These are phyloP conservation scores for Russula compacta DNA, from an alignment of 768 basidiomycete species.

Conservation along the genomic window DNA sequence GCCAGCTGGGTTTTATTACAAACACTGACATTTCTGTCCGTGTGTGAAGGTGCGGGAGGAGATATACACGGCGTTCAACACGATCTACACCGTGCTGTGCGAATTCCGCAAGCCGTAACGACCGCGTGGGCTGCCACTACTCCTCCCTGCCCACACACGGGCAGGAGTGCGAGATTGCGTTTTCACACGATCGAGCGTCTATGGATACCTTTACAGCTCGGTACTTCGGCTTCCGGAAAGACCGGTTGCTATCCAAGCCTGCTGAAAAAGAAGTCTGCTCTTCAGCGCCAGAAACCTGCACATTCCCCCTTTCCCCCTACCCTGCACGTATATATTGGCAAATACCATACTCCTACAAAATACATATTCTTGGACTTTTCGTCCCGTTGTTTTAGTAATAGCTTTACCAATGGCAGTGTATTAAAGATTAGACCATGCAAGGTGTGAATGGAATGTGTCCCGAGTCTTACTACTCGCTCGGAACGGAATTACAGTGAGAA, in stretches of 20 bases:
- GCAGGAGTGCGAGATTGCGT: not conserved
- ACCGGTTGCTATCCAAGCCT: not conserved
- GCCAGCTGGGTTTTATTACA: not conserved
- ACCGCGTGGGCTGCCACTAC: conserved; percentile 12
- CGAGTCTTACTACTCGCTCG: too few relatives aligned
- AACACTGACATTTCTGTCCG: conserved; percentile 35
- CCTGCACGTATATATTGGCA: conserved; percentile 18
- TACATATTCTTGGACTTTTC: conserved; percentile 7
- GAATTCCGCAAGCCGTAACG: conserved; percentile 81
- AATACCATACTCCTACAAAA: conserved; percentile 17
- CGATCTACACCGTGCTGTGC: conserved; percentile 96
- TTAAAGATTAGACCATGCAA: too few relatives aligned
- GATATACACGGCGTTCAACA: conserved; percentile 99
- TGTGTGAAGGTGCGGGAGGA: conserved; percentile 83
- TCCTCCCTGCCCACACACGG: conserved; percentile 13
- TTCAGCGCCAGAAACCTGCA: not conserved
- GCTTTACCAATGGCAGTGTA: conserved; percentile 12
- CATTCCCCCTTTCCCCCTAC: conserved; percentile 4
- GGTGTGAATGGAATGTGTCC: too few relatives aligned
- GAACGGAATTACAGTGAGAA: too few relatives aligned
- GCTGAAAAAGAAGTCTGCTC: not conserved
- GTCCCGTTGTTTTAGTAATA: conserved; percentile 18
- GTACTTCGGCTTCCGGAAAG: not conserved
- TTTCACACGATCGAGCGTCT: not conserved
- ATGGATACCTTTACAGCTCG: conserved; percentile 1